A percentile compares a stretch with the other conserved stretches of the same genome.
These are phyloP conservation scores for Agapanthus africanus DNA, from an alignment of 106 monocot genomes.

Conservation along the genomic window DNA sequence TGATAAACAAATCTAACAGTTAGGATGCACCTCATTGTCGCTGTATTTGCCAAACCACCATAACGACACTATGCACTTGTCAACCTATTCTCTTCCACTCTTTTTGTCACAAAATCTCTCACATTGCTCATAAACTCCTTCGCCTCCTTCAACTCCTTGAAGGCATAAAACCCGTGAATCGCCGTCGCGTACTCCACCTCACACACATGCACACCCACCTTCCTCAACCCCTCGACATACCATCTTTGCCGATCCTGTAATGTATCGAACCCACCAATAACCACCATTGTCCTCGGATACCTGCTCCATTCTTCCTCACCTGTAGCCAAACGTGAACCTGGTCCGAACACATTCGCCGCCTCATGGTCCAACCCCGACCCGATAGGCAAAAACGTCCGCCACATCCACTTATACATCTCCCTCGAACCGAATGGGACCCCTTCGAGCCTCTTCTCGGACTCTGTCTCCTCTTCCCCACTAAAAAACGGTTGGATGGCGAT, in stretches of 20 bases:
- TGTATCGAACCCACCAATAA: constrained; percentile 23
- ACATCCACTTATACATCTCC: constrained; percentile 23
- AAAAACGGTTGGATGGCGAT: constrained; percentile 32
- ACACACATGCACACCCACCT: constrained; percentile 17
- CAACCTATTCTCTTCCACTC: no score
- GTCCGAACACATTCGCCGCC: constrained; percentile 11
- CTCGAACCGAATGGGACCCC: constrained; percentile 19
- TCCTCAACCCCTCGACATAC: constrained; percentile 18
- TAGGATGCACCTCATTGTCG: no score
- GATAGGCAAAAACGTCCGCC: constrained; percentile 36
- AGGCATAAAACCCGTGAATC: constrained; percentile 22
- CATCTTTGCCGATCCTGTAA: constrained; percentile 29
- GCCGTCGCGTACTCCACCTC: constrained; percentile 11
- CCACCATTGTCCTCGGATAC: constrained; percentile 15
- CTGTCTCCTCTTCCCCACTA: constrained; percentile 20
- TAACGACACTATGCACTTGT: no score
- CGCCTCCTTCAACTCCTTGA: constrained; percentile 15
- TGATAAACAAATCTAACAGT: no score
- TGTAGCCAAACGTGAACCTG: background rate
- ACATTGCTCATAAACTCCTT: background rate
- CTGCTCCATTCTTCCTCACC: background rate
- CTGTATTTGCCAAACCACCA: no score
- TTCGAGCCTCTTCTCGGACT: constrained; percentile 24
- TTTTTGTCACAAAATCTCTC: background rate
- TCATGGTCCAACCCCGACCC: constrained; percentile 25